These are phyloP conservation scores for Yamadazyma sp. DNA, from an alignment of 805 yeast genomes.

Conservation along the genomic window DNA sequence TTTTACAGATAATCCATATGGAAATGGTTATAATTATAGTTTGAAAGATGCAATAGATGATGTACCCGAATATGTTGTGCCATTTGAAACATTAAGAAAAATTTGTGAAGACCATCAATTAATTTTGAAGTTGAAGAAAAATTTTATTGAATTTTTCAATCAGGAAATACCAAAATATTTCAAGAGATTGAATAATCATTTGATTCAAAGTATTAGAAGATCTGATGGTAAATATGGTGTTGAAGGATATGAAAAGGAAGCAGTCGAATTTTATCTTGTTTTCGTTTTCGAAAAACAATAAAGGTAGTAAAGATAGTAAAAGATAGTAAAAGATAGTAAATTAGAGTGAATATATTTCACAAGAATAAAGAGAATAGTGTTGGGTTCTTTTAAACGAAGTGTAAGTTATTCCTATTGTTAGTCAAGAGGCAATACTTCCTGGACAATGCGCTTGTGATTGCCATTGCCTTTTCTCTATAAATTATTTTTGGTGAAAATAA, in stretches of 20 bases:
- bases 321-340: too few species aligned
- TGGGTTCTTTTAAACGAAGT: too few species aligned
- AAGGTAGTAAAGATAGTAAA: too few species aligned
- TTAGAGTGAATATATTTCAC: too few species aligned
- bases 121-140: constrained; percentile 66
- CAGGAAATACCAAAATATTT: constrained; percentile 72
- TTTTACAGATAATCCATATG: constrained; percentile 66
- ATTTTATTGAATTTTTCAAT: constrained; percentile 78
- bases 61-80: constrained; percentile 96
- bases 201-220: constrained; percentile 67
- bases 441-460: too few species aligned
- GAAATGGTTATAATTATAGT: constrained; percentile 78
- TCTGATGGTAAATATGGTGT: constrained; percentile 82
- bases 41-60: constrained; percentile 92
- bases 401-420: too few species aligned
- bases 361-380: too few species aligned
- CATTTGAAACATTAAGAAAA: constrained; percentile 81
- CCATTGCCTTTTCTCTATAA: too few species aligned
- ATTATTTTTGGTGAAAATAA: too few species aligned
- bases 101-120: constrained; percentile 82
- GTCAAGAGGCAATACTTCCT: too few species aligned
- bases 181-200: constrained; percentile 53
- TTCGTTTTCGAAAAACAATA: constrained; percentile 70
- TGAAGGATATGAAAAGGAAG: constrained; percentile 86
- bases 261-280: constrained; percentile 81